Percentiles rank a stretch among this genome's conserved stretches.
phyloP scores from a whole-genome alignment of 2,329 filamentous ascomycete genomes.

The Cladophialophora bantiana region DNA sequence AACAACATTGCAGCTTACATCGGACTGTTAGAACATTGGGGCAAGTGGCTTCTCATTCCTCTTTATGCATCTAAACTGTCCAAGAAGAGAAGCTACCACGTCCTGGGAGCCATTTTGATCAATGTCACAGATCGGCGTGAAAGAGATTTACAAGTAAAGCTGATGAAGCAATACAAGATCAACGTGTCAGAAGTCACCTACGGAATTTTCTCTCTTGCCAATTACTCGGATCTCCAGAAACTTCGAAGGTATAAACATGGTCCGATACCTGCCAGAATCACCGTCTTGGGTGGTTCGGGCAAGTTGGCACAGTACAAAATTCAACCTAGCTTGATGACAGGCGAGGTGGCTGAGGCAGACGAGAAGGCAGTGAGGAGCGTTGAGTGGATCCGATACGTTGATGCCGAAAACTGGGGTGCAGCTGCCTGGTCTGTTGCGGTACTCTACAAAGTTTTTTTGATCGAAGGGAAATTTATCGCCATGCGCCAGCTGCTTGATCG shows the following conservation, averaged over 20 bases:
- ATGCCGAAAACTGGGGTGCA: conserved; percentile 70
- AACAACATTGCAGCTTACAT: conserved; percentile 84
- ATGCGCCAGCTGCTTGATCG: conserved; percentile 61
- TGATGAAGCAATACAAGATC: conserved; percentile 78
- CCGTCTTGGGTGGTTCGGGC: conserved; percentile 32
- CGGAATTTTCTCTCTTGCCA: conserved; percentile 58
- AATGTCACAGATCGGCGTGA: conserved; percentile 71
- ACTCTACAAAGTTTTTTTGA: conserved; percentile 82
- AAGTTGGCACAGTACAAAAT: conserved; percentile 55
- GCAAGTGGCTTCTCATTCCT: conserved; percentile 79
- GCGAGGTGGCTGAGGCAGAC: conserved; percentile 64
- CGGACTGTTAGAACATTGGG: conserved; percentile 74
- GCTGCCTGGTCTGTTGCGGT: conserved; percentile 72
- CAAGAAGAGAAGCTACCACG: conserved; percentile 67
- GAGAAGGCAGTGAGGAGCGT: conserved; percentile 80
- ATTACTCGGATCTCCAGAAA: conserved; percentile 51
- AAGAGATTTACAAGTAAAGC: conserved; percentile 71
- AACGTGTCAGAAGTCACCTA: conserved; percentile 76
- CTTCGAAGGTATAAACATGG: conserved; percentile 18
- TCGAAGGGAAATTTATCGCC: conserved; percentile 66
- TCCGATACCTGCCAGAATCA: conserved; percentile 28
- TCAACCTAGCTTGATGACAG: conserved; percentile 73
- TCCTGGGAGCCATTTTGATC: conserved; percentile 77
- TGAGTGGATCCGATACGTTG: conserved; percentile 82
- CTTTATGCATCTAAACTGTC: conserved; percentile 82